Percentiles rank a stretch among this genome's conserved stretches.
Evolutionary conservation across 352 stramenopile species (phyloP).

Genomic region (Globisporangium splendens): DNA sequence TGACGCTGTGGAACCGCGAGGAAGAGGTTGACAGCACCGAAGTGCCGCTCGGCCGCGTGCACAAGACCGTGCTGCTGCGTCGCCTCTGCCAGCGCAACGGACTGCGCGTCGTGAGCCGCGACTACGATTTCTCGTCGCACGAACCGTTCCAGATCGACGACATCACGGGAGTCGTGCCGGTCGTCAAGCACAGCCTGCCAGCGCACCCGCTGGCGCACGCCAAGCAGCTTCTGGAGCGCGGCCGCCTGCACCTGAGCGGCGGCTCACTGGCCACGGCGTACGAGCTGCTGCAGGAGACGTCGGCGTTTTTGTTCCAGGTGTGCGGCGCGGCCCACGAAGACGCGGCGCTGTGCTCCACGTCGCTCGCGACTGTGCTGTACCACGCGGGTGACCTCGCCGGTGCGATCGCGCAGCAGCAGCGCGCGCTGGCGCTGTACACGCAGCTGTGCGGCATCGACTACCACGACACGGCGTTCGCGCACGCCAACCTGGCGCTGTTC

Average conservation of each 20-base stretch:
- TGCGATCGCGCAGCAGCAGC: conserved; percentile 87
- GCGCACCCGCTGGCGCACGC: conserved; percentile 70
- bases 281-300: conserved; percentile 88
- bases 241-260: conserved; percentile 75
- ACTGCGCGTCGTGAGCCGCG: conserved; percentile 86
- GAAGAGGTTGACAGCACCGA: conserved; percentile 22
- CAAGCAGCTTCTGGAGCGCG: conserved; percentile 86
- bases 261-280: conserved; percentile 76
- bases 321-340: conserved; percentile 91
- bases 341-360: conserved; percentile 90
- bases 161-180: conserved; percentile 90
- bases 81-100: conserved; percentile 92
- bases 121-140: conserved; percentile 81
- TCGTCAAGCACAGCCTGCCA: conserved; percentile 92
- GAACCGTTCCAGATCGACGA: conserved; percentile 88
- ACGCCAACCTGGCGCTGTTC: conserved; percentile 91
- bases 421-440: conserved; percentile 89
- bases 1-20: conserved; percentile 62
- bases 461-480: conserved; percentile 87
- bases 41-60: conserved; percentile 41
- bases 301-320: conserved; percentile 92
- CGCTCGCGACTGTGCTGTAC: conserved; percentile 90
- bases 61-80: conserved; percentile 85
- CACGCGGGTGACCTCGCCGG: conserved; percentile 88
- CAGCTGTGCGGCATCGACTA: conserved; percentile 93